Conservation (phyloP, 257 asterid species). For the Fraxinus quadrangulata region DNA sequence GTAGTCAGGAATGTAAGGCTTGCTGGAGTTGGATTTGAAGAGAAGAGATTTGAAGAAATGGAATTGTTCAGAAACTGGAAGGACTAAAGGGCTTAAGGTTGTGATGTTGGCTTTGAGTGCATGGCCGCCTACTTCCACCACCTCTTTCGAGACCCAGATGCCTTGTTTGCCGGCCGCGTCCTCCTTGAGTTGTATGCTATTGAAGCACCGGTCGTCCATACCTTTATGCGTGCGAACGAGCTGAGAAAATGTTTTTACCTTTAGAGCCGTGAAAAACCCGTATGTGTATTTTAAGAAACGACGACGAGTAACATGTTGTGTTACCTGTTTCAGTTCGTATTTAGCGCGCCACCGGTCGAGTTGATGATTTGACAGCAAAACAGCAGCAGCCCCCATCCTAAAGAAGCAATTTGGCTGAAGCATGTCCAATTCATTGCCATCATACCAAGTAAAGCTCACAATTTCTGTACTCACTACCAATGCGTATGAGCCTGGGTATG, state of each 20-base stretch:
- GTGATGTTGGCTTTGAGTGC: conserved; percentile 75
- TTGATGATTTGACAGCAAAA: conserved; percentile 59
- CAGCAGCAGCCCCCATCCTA: conserved; percentile 68
- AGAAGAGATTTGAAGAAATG: conserved; percentile 57
- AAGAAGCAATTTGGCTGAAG: conserved; percentile 70
- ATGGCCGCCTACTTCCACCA: conserved; percentile 58
- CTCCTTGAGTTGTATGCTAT: conserved; percentile 57
- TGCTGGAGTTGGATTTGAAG: conserved; percentile 33
- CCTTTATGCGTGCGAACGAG: conserved; percentile 67
- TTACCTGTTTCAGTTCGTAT: conserved; percentile 66
- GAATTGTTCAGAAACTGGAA: conserved; percentile 67
- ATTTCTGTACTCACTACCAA: conserved; percentile 71
- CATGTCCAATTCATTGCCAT: conserved; percentile 65
- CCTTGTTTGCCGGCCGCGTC: conserved; percentile 59
- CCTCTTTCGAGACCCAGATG: conserved; percentile 53
- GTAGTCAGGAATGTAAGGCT: conserved; percentile 69
- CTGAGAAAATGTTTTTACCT: conserved; percentile 31
- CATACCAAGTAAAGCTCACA: conserved; percentile 58
- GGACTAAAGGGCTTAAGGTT: conserved; percentile 64
- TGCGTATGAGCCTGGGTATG: conserved; percentile 57
- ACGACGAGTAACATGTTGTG: not conserved
- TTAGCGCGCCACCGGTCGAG: conserved; percentile 57
- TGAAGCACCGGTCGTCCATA: conserved; percentile 49
- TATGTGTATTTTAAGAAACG: not conserved
- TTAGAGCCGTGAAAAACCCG: not conserved